Evolutionary conservation across 73 alveolate species (phyloP).

Genomic region (Stentor coeruleus): DNA sequence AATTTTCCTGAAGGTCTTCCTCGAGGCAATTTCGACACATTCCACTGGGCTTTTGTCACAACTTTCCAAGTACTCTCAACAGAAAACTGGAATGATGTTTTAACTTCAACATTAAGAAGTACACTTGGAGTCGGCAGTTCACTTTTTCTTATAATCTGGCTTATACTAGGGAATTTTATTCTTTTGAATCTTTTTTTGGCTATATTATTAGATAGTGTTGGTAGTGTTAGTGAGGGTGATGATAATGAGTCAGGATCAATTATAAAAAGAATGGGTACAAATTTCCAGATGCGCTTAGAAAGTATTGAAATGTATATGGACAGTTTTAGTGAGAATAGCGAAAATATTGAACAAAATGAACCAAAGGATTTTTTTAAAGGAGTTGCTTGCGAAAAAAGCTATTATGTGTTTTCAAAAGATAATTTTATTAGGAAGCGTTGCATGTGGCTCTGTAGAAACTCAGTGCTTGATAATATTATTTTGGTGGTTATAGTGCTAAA

Average conservation of each 20-base stretch:
- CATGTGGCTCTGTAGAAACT: background rate
- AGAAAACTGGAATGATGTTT: conserved; percentile 60
- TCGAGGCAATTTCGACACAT: conserved; percentile 60
- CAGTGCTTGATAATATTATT: conserved; percentile 3
- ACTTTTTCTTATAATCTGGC: conserved; percentile 73
- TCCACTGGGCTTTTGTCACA: conserved; percentile 50
- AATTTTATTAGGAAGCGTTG: conserved; percentile 15
- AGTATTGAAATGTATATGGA: background rate
- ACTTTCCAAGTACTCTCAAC: conserved; percentile 42
- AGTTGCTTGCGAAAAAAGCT: background rate
- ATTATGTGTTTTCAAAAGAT: conserved; percentile 2
- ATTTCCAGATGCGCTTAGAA: background rate
- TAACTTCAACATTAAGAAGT: conserved; percentile 36
- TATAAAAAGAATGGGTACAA: background rate
- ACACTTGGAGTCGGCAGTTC: background rate
- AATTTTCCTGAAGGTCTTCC: conserved; percentile 42
- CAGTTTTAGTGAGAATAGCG: background rate
- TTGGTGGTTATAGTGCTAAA: background rate
- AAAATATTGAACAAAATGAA: background rate
- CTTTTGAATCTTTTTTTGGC: conserved; percentile 83
- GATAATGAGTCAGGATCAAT: background rate
- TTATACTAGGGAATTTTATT: conserved; percentile 82
- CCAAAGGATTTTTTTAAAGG: background rate
- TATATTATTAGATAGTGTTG: conserved; percentile 73
- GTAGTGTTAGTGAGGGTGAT: conserved; percentile 61